phyloP scores from a whole-genome alignment of 371 early-diverging fungal species.

The Polyrhizophydium stewartii region DNA sequence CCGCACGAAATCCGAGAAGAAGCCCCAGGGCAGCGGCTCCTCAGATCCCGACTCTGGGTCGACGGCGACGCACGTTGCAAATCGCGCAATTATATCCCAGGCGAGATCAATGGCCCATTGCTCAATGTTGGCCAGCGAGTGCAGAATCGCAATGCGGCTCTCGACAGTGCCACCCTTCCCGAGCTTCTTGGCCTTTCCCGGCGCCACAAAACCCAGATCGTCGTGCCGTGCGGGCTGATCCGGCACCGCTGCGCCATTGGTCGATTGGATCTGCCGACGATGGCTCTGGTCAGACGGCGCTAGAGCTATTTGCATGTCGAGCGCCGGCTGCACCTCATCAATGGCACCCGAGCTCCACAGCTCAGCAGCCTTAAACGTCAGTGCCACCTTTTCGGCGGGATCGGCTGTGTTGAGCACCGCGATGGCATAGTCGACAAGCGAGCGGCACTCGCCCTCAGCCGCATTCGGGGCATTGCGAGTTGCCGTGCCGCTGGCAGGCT shows the following conservation, averaged over 20 bases:
- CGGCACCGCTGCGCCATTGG: conserved; percentile 16
- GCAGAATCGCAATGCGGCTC: conserved; percentile 47
- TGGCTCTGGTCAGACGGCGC: no score
- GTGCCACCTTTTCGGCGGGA: conserved; percentile 18
- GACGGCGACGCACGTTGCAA: conserved; percentile 11
- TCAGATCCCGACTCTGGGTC: conserved; percentile 1
- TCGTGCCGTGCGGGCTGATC: conserved; percentile 41
- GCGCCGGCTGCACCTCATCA: conserved; percentile 4
- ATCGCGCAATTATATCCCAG: conserved; percentile 49
- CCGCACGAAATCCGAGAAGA: conserved; percentile 52
- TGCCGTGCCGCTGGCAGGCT: no score
- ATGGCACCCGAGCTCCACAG: conserved; percentile 21
- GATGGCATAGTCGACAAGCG: conserved; percentile 28
- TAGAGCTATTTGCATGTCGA: no score
- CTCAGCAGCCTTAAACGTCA: conserved; percentile 15
- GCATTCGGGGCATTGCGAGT: not conserved
- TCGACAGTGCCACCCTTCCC: conserved; percentile 38
- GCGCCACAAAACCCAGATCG: conserved; percentile 35
- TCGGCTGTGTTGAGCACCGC: conserved; percentile 17
- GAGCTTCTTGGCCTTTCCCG: conserved; percentile 30
- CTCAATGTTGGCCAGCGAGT: conserved; percentile 55
- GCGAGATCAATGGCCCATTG: conserved; percentile 62
- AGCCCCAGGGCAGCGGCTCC: conserved; percentile 31
- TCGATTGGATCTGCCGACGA: no score
- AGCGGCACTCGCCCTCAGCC: not conserved